These are phyloP conservation scores for Trypanosoma melophagium DNA, from an alignment of 208 protist genomes.

Conservation along the genomic window DNA sequence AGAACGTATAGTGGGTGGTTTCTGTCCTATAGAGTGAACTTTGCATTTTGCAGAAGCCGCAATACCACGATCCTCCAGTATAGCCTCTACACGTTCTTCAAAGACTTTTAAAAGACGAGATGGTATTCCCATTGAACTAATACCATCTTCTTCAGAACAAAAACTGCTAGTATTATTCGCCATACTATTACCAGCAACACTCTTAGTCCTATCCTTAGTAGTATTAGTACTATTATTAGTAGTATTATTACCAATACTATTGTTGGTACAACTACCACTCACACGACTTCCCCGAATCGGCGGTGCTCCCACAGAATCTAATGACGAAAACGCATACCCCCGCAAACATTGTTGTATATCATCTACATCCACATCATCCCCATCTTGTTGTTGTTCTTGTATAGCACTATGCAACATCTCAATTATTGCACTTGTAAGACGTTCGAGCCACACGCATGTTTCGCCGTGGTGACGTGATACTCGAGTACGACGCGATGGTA, in stretches of 20 bases:
- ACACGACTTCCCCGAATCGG: too few relatives aligned
- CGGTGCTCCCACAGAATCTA: too few relatives aligned
- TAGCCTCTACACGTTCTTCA: slow-evolving; percentile 75
- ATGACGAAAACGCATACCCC: neutral
- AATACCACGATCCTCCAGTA: slow-evolving; percentile 80
- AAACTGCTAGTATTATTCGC: neutral
- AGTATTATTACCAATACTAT: neutral
- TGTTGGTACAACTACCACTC: too few relatives aligned
- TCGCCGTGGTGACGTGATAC: slow-evolving; percentile 77
- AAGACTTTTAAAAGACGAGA: slow-evolving; percentile 22
- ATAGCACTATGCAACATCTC: slow-evolving; percentile 54
- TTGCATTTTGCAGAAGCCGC: slow-evolving; percentile 65
- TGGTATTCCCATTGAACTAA: neutral
- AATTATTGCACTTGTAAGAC: slow-evolving; percentile 50
- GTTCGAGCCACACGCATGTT: slow-evolving; percentile 72
- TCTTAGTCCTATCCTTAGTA: neutral
- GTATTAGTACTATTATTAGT: neutral
- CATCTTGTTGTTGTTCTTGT: slow-evolving; percentile 16
- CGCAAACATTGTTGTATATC: slow-evolving; percentile 5
- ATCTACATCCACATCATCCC: slow-evolving; percentile 1
- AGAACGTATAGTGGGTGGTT: slow-evolving; percentile 56
- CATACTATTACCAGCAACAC: neutral
- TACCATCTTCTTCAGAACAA: neutral
- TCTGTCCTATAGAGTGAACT: slow-evolving; percentile 59
- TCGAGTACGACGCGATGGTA: slow-evolving; percentile 69